phyloP scores from a whole-genome alignment of 2,329 filamentous ascomycete species.

The Penicillium paneum region DNA sequence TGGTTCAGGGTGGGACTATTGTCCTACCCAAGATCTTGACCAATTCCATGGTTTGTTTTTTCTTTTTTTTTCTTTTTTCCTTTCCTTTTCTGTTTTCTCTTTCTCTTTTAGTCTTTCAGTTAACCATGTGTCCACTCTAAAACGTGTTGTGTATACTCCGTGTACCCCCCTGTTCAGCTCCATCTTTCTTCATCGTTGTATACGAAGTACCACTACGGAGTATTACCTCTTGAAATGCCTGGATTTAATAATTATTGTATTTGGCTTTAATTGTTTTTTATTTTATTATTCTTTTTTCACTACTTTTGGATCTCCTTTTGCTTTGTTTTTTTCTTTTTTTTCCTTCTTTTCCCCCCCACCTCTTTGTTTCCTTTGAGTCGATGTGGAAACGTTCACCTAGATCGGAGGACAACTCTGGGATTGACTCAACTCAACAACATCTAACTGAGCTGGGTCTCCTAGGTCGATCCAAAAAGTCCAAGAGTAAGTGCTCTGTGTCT shows the following conservation, averaged over 20 bases:
- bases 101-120: not conserved
- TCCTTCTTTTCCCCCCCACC: slow-evolving; percentile 11
- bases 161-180: slow-evolving; percentile 1
- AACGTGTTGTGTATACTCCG: not conserved
- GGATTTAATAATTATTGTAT: not conserved
- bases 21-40: slow-evolving; percentile 5
- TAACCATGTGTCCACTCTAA: not conserved
- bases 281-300: not conserved
- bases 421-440: slow-evolving; percentile 33
- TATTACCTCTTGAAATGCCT: not conserved
- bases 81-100: slow-evolving; percentile 1
- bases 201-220: not conserved
- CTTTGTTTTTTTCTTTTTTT: slow-evolving; percentile 6
- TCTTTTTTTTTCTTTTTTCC: not conserved
- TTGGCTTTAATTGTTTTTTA: slow-evolving; percentile 1
- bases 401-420: slow-evolving; percentile 40
- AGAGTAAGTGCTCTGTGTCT: slow-evolving; percentile 12
- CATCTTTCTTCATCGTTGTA: not conserved
- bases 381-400: slow-evolving; percentile 45
- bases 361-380: slow-evolving; percentile 21
- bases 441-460: slow-evolving; percentile 35
- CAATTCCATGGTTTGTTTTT: not conserved
- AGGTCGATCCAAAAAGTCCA: slow-evolving; percentile 36
- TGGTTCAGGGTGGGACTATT: slow-evolving; percentile 8
- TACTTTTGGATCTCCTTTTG: slow-evolving; percentile 6